Conservation (phyloP, 345 rosid genomes). For the Linum usitatissimum region DNA sequence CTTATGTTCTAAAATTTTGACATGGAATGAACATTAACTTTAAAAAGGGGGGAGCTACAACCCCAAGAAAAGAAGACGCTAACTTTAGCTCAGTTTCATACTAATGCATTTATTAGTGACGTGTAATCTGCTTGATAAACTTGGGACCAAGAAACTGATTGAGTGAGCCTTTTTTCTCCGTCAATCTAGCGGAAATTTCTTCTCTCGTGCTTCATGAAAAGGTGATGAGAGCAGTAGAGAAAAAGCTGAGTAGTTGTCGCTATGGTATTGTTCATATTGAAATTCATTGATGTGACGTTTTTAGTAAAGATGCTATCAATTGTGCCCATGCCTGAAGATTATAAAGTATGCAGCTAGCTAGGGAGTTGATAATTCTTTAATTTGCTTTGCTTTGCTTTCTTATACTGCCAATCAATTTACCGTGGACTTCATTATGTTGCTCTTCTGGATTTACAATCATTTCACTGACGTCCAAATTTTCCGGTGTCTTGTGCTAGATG, state of each 20-base stretch:
- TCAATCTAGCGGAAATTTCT: background rate
- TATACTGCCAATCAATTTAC: no score
- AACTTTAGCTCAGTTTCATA: background rate
- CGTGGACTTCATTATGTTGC: background rate
- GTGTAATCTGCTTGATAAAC: background rate
- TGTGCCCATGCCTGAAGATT: background rate
- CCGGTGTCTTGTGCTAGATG: constrained; percentile 39
- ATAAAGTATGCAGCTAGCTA: background rate
- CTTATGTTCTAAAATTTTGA: no score
- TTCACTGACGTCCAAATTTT: background rate
- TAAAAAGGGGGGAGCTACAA: background rate
- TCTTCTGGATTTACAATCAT: background rate
- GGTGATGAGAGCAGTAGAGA: background rate
- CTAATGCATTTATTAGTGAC: background rate
- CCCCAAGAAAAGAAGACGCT: background rate
- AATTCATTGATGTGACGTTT: background rate
- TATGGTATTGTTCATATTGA: background rate
- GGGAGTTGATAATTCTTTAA: no score
- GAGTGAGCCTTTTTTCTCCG: background rate
- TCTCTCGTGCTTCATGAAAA: background rate
- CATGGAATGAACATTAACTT: no score
- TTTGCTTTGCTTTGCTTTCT: no score
- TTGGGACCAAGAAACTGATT: background rate
- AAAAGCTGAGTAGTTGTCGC: background rate
- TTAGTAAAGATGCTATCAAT: no score